phyloP scores from a whole-genome alignment of 2,329 filamentous ascomycete species.

The Neonectria hederae region DNA sequence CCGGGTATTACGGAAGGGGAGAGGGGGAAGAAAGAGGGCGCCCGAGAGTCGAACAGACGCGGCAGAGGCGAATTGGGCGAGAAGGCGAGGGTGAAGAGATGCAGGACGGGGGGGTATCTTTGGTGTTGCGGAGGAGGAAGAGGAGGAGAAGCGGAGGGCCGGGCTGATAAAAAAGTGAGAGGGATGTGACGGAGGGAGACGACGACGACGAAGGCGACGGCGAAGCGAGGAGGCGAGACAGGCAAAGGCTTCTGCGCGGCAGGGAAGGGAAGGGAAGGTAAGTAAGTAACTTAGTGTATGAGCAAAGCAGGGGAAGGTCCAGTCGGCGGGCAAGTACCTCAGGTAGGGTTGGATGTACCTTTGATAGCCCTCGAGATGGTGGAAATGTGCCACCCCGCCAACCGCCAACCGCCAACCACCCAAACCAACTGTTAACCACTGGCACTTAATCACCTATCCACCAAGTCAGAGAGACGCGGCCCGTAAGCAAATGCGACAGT shows the following conservation, averaged over 20 bases:
- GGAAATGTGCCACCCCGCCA: not conserved
- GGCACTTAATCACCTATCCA: not conserved
- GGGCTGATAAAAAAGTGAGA: conserved; percentile 12
- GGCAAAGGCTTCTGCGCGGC: conserved; percentile 7
- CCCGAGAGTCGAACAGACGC: conserved; percentile 3
- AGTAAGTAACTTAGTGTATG: too few species aligned
- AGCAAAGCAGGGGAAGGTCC: not conserved
- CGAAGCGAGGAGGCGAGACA: conserved; percentile 14
- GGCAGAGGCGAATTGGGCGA: conserved; percentile 14
- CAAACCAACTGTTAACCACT: too few species aligned
- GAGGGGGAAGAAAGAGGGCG: conserved; percentile 13
- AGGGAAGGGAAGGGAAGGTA: conserved; percentile 17
- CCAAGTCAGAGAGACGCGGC: not conserved
- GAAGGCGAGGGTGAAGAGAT: not conserved
- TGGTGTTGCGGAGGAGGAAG: conserved; percentile 17
- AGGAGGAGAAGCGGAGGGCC: not conserved
- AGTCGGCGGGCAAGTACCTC: not conserved
- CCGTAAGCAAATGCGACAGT: not conserved
- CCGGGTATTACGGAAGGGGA: conserved; percentile 19
- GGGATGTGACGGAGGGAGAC: not conserved
- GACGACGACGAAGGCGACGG: not conserved
- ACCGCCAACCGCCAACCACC: too few species aligned
- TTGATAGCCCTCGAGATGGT: conserved; percentile 1
- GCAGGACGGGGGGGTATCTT: conserved; percentile 11
- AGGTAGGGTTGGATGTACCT: not conserved